Base-by-base conservation (phyloP, 179 eudicot genomes). In the Heliamphora pulchella region DNA sequence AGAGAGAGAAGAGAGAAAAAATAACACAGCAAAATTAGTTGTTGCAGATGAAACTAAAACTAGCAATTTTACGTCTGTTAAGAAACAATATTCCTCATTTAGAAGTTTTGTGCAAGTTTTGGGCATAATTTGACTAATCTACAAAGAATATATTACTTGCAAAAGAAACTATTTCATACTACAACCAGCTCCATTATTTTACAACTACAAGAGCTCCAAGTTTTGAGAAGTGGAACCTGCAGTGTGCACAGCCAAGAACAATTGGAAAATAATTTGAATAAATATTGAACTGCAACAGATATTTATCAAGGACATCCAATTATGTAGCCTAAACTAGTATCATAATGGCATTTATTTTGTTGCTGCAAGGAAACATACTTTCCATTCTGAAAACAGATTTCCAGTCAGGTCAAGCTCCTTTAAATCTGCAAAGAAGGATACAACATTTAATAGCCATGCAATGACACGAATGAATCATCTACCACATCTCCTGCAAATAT, bases 371-470 rank as follows among this genome's bases (percentile, higher is more conserved):
- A n/a, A 10, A 85, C 94, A 75, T 86, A 93, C 98, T 82, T 87
- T 85, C 98, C 98, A 93, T 22, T 91, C 86, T 5, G 89, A 85
- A 80, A 95, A 88, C 86, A 95, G 83, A 86, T 93, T 95, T 84
- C 96, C 98, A 76, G 97, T 91, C 86, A 95, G 87, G 83, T 95
- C 98, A 71, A 95, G 98, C 88, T 92, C 98, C 91, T 91, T 91
- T 46, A 93, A 62, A 82, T 90, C 98, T 95, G 97, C 83, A 84
- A 76, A 67, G 62, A 62, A 78, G 15, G 39, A 80, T 51, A 8
- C 31, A 74, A 13, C 1, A 70, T 47, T 20, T 41, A 46, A 57
- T 20, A 71, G 31, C 63, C 63, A 65, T 78, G 15, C 41, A 31
- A 31, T 31, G 39, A 31, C 39, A 31, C 1, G 39, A 31, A 31